Percentiles rank a stretch among this genome's conserved stretches.
phyloP scores from a whole-genome alignment of 1,284 basidiomycete species.

The Blastosporella zonata region DNA sequence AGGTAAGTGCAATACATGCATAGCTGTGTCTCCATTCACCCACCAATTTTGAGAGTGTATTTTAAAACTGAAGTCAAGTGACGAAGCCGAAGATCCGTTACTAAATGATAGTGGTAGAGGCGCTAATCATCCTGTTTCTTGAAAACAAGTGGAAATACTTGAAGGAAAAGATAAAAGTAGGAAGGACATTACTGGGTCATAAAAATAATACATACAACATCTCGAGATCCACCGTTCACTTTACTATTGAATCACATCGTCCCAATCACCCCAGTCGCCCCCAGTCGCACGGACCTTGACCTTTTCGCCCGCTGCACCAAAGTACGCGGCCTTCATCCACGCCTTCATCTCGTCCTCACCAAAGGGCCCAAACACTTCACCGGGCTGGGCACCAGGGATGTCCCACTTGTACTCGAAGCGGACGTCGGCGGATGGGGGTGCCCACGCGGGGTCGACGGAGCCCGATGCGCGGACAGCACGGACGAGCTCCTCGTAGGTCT shows the following conservation, averaged over 20 bases:
- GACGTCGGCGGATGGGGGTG: constrained; percentile 71
- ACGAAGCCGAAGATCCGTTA: too few species aligned
- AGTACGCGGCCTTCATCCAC: constrained; percentile 77
- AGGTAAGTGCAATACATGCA: too few species aligned
- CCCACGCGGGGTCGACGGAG: constrained; percentile 65
- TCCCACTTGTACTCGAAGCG: constrained; percentile 81
- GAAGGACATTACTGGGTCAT: not conserved
- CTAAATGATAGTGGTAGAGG: too few species aligned
- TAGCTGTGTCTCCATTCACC: too few species aligned
- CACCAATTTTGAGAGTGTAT: too few species aligned
- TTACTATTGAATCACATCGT: constrained; percentile 47
- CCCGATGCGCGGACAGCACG: constrained; percentile 70
- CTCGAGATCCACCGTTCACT: constrained; percentile 13
- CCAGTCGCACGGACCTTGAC: constrained; percentile 62
- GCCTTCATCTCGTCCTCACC: constrained; percentile 69
- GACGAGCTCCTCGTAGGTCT: constrained; percentile 79
- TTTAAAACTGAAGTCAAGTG: too few species aligned
- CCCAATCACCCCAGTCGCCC: constrained; percentile 73
- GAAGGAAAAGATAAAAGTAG: not conserved
- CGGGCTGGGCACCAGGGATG: constrained; percentile 45
- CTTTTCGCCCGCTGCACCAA: constrained; percentile 70
- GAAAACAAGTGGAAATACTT: too few species aligned
- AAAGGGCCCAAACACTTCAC: constrained; percentile 73
- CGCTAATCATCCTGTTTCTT: too few species aligned
- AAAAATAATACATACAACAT: not conserved